Conservation (phyloP, 495 filamentous ascomycete genomes). For the Umbilicaria muhlenbergii region DNA sequence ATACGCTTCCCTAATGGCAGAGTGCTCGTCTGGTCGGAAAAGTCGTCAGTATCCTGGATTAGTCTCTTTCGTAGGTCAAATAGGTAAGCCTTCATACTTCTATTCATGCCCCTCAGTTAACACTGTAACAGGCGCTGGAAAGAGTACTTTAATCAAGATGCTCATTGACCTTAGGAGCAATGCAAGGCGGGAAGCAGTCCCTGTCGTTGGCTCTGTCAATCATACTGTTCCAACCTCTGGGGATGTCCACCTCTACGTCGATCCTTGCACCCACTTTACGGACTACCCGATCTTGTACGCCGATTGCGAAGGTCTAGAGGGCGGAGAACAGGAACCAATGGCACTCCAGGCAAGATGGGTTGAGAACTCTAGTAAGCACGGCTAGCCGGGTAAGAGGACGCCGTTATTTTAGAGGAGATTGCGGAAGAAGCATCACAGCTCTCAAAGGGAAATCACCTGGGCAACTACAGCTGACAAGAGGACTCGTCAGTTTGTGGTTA, state of each 20-base stretch:
- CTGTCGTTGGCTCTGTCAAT: constrained; percentile 23
- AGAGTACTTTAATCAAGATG: constrained; percentile 21
- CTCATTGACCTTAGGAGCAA: background rate
- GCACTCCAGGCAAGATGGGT: background rate
- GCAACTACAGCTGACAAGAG: constrained; percentile 1
- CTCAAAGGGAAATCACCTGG: background rate
- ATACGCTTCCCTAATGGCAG: constrained; percentile 23
- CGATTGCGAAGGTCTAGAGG: constrained; percentile 32
- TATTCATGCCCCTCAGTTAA: no score
- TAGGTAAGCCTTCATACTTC: constrained; percentile 14
- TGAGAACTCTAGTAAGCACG: background rate
- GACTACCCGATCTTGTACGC: constrained; percentile 35
- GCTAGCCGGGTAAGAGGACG: no score
- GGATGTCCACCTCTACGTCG: constrained; percentile 48
- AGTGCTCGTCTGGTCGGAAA: background rate
- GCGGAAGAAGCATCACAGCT: background rate
- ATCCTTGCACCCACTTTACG: constrained; percentile 32
- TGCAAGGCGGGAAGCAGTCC: constrained; percentile 4
- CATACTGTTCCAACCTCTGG: constrained; percentile 40
- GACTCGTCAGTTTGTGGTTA: constrained; percentile 14
- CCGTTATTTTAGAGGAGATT: background rate
- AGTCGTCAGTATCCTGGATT: constrained; percentile 18
- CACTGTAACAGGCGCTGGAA: constrained; percentile 32
- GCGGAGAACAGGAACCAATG: constrained; percentile 7
- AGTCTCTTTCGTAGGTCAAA: constrained; percentile 27